A percentile compares a stretch with the other conserved stretches of the same genome.
Conservation (phyloP, 1,139 yeast species). For the Saccharomycopsis hybrid region DNA sequence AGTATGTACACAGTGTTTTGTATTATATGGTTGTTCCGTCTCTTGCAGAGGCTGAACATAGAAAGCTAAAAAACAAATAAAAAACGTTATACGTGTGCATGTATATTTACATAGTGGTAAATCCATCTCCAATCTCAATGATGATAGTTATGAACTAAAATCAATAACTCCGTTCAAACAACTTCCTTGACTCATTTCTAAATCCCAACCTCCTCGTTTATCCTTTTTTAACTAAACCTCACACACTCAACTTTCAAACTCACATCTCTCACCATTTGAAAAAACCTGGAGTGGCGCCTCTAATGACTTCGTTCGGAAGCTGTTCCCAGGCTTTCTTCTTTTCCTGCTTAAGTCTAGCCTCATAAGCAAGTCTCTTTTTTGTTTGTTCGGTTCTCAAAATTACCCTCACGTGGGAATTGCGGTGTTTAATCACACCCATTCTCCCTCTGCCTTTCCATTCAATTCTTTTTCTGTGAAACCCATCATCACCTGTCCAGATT, state of each 20-base stretch:
- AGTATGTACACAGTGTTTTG: no score
- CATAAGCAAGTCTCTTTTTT: conserved; percentile 53
- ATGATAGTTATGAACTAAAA: neutral
- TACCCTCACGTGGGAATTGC: conserved; percentile 75
- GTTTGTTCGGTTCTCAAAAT: conserved; percentile 65
- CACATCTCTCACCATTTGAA: conserved; percentile 40
- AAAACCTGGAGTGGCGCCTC: conserved; percentile 41
- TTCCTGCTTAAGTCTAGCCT: conserved; percentile 39
- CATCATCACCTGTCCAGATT: conserved; percentile 92
- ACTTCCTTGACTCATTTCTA: neutral
- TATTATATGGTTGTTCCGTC: no score
- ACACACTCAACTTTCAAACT: neutral
- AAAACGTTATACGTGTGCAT: neutral
- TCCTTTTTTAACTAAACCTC: neutral
- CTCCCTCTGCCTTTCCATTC: conserved; percentile 92
- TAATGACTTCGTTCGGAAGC: conserved; percentile 35
- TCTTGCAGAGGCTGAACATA: no score
- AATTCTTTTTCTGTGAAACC: conserved; percentile 61
- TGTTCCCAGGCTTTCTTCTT: conserved; percentile 43
- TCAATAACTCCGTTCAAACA: neutral
- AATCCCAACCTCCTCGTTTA: neutral
- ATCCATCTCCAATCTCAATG: neutral
- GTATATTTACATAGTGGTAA: neutral
- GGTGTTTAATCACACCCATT: conserved; percentile 69
- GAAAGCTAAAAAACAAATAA: neutral